Percentiles rank a stretch among this genome's conserved stretches.
Conservation (phyloP, 2,329 filamentous ascomycete genomes). For the Exophiala dermatitidis region DNA sequence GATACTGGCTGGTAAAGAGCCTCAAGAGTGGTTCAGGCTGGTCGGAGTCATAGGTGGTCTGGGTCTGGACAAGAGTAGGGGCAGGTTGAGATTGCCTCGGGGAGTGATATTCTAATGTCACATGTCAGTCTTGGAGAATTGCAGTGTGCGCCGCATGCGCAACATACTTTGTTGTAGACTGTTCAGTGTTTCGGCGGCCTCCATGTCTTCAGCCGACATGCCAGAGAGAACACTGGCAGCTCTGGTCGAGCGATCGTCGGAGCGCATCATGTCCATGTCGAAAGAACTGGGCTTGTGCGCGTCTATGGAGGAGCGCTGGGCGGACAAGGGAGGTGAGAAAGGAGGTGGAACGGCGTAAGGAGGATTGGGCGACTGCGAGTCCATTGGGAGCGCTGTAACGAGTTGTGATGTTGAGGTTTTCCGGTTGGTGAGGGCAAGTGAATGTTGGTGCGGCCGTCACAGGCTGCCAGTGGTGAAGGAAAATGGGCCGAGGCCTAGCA, state of each 20-base stretch:
- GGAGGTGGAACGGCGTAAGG: conserved; percentile 22
- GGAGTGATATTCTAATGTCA: conserved; percentile 24
- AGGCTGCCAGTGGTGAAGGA: not conserved
- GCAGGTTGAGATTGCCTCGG: conserved; percentile 52
- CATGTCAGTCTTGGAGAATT: conserved; percentile 11
- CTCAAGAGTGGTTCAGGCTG: conserved; percentile 75
- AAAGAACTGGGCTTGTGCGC: conserved; percentile 27
- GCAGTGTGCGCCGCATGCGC: not conserved
- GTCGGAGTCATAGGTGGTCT: conserved; percentile 35
- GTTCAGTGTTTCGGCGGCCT: conserved; percentile 67
- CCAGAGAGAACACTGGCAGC: conserved; percentile 42
- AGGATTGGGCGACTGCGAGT: conserved; percentile 19
- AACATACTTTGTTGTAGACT: conserved; percentile 62
- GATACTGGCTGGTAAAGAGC: conserved; percentile 80
- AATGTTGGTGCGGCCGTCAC: not conserved
- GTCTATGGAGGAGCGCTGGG: conserved; percentile 18
- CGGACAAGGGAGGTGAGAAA: conserved; percentile 22
- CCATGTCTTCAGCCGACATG: conserved; percentile 40
- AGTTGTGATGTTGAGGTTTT: not conserved
- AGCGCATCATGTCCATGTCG: conserved; percentile 34
- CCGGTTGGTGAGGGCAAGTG: not conserved
- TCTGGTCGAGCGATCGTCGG: conserved; percentile 37
- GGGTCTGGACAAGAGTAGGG: conserved; percentile 37
- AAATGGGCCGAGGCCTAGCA: not conserved
- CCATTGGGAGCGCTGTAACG: conserved; percentile 10